phyloP scores from a whole-genome alignment of 2,329 filamentous ascomycete species.

The Plectosphaerella sp. region DNA sequence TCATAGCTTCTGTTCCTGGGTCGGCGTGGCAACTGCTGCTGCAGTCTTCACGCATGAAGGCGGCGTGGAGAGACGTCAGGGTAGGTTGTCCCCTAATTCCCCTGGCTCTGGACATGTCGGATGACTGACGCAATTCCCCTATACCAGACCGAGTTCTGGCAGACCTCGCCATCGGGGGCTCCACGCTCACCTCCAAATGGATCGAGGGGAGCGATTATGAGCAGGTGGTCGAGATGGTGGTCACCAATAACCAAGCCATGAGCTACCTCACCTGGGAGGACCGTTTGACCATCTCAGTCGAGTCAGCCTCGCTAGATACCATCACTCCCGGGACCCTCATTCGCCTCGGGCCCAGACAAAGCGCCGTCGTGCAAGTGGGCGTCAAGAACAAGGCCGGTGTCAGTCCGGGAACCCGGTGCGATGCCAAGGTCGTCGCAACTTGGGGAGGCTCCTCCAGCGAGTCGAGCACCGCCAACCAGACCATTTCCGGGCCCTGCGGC shows the following conservation, averaged over 20 bases:
- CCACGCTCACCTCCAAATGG: conserved; percentile 9
- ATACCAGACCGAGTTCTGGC: not conserved
- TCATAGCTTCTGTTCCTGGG: too few species aligned
- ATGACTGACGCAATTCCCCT: too few species aligned
- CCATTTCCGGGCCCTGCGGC: not conserved
- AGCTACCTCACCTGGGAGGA: not conserved
- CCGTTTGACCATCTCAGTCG: not conserved
- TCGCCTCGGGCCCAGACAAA: conserved; percentile 9
- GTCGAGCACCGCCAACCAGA: not conserved
- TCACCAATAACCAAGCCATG: conserved; percentile 4
- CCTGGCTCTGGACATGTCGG: too few species aligned
- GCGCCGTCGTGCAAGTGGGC: conserved; percentile 5
- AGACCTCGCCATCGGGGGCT: not conserved
- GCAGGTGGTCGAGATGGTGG: conserved; percentile 8
- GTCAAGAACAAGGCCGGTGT: conserved; percentile 10
- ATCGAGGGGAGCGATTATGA: conserved; percentile 5
- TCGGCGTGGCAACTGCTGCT: too few species aligned
- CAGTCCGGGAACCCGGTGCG: conserved; percentile 1
- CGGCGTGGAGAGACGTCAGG: too few species aligned
- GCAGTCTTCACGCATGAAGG: too few species aligned
- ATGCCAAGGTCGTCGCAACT: conserved; percentile 1
- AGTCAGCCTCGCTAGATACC: not conserved
- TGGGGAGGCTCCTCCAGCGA: not conserved
- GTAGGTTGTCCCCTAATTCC: too few species aligned
- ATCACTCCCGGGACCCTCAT: conserved; percentile 4